Evolutionary conservation across 2,329 filamentous ascomycete genomes (phyloP).

Genomic region (Chaetomium olivaceum): DNA sequence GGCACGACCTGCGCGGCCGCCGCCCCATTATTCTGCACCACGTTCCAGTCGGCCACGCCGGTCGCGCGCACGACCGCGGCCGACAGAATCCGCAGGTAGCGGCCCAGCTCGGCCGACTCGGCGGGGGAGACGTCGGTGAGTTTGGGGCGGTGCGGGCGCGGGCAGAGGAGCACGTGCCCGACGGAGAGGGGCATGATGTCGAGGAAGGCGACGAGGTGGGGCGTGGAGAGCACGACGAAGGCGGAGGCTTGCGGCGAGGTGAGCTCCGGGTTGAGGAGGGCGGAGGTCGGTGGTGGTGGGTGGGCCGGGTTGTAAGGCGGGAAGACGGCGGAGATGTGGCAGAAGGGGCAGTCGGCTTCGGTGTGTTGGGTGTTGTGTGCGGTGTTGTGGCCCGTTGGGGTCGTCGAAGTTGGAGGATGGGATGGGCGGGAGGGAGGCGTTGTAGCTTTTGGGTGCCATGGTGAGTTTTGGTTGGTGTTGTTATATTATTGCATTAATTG

Average conservation of each 20-base stretch:
- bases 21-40: conserved; percentile 93
- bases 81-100: conserved; percentile 70
- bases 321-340: conserved; percentile 56
- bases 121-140: conserved; percentile 66
- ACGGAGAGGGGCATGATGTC: conserved; percentile 86
- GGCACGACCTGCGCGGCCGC: conserved; percentile 89
- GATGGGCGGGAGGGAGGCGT: conserved; percentile 9
- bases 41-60: conserved; percentile 84
- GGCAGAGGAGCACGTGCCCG: conserved; percentile 81
- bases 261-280: conserved; percentile 37
- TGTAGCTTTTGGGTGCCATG: conserved; percentile 19
- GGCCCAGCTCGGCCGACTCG: conserved; percentile 68
- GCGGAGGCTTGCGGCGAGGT: conserved; percentile 47
- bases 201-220: conserved; percentile 78
- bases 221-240: conserved; percentile 75
- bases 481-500: not conserved
- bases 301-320: conserved; percentile 47
- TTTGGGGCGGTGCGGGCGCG: conserved; percentile 75
- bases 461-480: not conserved
- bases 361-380: conserved; percentile 19
- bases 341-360: conserved; percentile 57
- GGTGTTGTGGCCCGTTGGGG: conserved; percentile 6
- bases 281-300: conserved; percentile 45
- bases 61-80: conserved; percentile 68
- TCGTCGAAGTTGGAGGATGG: conserved; percentile 28